These are phyloP conservation scores for Aspergillus heteromorphus DNA, from an alignment of 495 filamentous ascomycete genomes.

Conservation along the genomic window DNA sequence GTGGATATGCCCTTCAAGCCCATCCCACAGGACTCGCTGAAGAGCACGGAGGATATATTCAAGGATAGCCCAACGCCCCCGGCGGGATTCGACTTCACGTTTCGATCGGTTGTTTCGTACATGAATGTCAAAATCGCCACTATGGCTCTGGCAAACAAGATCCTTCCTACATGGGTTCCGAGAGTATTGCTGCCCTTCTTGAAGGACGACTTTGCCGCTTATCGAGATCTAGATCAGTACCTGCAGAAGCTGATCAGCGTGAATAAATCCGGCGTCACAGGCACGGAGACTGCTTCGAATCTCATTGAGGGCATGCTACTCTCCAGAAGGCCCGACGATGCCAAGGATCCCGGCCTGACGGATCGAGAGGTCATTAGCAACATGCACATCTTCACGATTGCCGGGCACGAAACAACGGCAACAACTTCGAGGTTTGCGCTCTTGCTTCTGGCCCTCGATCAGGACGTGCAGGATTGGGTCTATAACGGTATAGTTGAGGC, in stretches of 20 bases:
- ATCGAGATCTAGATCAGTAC: conserved; percentile 14
- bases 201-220: conserved; percentile 11
- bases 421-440: conserved; percentile 38
- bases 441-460: conserved; percentile 34
- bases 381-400: conserved; percentile 44
- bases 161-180: conserved; percentile 17
- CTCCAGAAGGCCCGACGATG: not conserved
- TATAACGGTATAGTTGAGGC: conserved; percentile 29
- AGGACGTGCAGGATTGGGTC: conserved; percentile 38
- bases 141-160: conserved; percentile 8
- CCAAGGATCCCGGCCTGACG: conserved; percentile 19
- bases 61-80: conserved; percentile 12
- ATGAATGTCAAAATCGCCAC: conserved; percentile 9
- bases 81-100: conserved; percentile 17
- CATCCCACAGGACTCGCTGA: not conserved
- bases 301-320: conserved; percentile 22
- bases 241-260: conserved; percentile 9
- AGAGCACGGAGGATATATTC: conserved; percentile 10
- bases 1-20: conserved; percentile 23
- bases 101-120: conserved; percentile 15
- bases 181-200: conserved; percentile 13
- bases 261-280: not conserved
- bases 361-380: conserved; percentile 44
- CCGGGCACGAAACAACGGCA: conserved; percentile 48
- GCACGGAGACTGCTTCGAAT: conserved; percentile 6